phyloP scores from a whole-genome alignment of 768 basidiomycete species.

The Psilocybe sp. region DNA sequence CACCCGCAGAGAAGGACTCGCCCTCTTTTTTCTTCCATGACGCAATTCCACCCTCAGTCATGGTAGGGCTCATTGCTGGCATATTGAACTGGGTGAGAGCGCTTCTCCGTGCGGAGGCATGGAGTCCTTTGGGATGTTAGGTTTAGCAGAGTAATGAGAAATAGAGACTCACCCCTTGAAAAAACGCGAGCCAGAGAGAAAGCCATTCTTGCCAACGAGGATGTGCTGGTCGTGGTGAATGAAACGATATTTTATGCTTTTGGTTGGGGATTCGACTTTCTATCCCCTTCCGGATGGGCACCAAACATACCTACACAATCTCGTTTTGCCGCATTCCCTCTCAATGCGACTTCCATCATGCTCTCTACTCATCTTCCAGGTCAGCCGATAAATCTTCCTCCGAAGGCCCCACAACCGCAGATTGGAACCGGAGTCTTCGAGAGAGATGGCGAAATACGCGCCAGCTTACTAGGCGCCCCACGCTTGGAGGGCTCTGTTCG shows the following conservation, averaged over 20 bases:
- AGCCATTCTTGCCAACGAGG: slow-evolving; percentile 43
- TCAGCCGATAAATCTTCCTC: slow-evolving; percentile 64
- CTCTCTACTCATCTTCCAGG: slow-evolving; percentile 54
- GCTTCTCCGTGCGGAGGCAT: slow-evolving; percentile 73
- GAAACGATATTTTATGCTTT: slow-evolving; percentile 19
- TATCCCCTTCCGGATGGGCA: slow-evolving; percentile 12
- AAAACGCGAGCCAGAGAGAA: slow-evolving; percentile 62
- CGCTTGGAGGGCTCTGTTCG: slow-evolving; percentile 64
- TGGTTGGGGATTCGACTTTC: slow-evolving; percentile 15
- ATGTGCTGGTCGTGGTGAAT: slow-evolving; percentile 9
- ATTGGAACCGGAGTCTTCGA: slow-evolving; percentile 67
- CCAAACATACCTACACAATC: slow-evolving; percentile 31
- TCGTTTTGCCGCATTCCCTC: slow-evolving; percentile 9
- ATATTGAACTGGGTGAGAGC: slow-evolving; percentile 88
- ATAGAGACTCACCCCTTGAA: slow-evolving; percentile 52
- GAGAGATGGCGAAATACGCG: slow-evolving; percentile 60
- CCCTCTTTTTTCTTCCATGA: slow-evolving; percentile 98
- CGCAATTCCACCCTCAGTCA: slow-evolving; percentile 99
- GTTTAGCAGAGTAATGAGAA: not conserved
- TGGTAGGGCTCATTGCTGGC: slow-evolving; percentile 99
- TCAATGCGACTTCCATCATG: slow-evolving; percentile 8
- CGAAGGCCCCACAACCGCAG: slow-evolving; percentile 48
- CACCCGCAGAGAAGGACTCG: slow-evolving; percentile 83
- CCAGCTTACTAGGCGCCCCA: slow-evolving; percentile 69
- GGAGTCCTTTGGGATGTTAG: slow-evolving; percentile 56